phyloP scores from a whole-genome alignment of 495 filamentous ascomycete genomes.

The Penicillium maclennaniae region DNA sequence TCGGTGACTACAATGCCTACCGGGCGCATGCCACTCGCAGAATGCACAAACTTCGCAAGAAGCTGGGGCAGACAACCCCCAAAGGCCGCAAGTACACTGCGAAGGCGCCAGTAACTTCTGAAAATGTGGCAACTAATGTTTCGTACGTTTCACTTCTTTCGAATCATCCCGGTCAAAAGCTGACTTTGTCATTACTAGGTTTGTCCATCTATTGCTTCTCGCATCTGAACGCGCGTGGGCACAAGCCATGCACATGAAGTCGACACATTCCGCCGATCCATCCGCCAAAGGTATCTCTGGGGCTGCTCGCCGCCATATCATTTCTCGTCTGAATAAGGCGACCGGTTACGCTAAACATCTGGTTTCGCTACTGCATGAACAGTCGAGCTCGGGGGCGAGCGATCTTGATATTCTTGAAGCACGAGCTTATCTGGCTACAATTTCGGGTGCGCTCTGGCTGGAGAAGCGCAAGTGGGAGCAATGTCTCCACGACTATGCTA shows the following conservation, averaged over 20 bases:
- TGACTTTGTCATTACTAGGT: slow-evolving; percentile 50
- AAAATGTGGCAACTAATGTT: slow-evolving; percentile 71
- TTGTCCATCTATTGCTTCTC: slow-evolving; percentile 73
- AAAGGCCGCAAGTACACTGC: slow-evolving; percentile 79
- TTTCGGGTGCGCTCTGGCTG: slow-evolving; percentile 71
- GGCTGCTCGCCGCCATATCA: slow-evolving; percentile 76
- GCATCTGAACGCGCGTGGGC: slow-evolving; percentile 93
- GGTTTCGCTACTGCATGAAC: slow-evolving; percentile 58
- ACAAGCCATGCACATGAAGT: slow-evolving; percentile 91
- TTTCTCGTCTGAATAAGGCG: slow-evolving; percentile 81
- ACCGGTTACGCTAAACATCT: slow-evolving; percentile 65
- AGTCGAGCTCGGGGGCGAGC: slow-evolving; percentile 55
- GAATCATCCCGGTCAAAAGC: slow-evolving; percentile 2
- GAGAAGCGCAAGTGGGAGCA: slow-evolving; percentile 84
- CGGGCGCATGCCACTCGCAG: slow-evolving; percentile 73
- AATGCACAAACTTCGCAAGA: slow-evolving; percentile 78
- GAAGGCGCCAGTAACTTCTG: slow-evolving; percentile 66
- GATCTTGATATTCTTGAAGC: slow-evolving; percentile 78
- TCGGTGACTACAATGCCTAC: slow-evolving; percentile 87
- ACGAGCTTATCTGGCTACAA: slow-evolving; percentile 70
- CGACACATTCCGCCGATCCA: slow-evolving; percentile 70
- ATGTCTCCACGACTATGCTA: slow-evolving; percentile 70
- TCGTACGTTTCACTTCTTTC: slow-evolving; percentile 53
- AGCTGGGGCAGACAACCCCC: slow-evolving; percentile 73
- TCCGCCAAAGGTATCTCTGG: slow-evolving; percentile 70